A percentile compares a stretch with the other conserved stretches of the same genome.
Evolutionary conservation across 306 rosid genomes (phyloP).

Genomic region (Abrus precatorius): DNA sequence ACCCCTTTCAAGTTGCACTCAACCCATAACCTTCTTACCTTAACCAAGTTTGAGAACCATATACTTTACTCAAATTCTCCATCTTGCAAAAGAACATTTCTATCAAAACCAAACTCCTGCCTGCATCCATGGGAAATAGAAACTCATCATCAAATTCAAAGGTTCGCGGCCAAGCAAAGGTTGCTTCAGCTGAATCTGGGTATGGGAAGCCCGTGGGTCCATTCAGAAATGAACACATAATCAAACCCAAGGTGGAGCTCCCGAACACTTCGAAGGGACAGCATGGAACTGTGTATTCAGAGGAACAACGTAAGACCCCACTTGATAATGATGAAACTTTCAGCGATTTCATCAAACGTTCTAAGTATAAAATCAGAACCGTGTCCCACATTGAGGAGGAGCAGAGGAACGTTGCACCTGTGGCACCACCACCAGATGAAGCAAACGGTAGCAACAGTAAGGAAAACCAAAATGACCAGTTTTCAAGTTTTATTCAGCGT

Average conservation of each 20-base stretch:
- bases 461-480: constrained; percentile 48
- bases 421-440: background rate
- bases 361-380: constrained; percentile 44
- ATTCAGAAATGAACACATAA: constrained; percentile 8
- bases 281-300: constrained; percentile 3
- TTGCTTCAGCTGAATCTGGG: constrained; percentile 12
- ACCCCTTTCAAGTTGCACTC: constrained; percentile 5
- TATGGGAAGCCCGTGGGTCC: background rate
- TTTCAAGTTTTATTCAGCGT: constrained; percentile 58
- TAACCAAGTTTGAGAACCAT: constrained; percentile 2
- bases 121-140: constrained; percentile 27
- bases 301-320: background rate
- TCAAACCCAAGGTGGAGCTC: background rate
- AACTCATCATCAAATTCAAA: constrained; percentile 48
- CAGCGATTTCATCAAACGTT: constrained; percentile 50
- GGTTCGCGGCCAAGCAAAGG: constrained; percentile 10
- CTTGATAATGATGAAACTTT: constrained; percentile 51
- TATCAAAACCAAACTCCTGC: constrained; percentile 21
- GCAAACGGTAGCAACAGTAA: constrained; percentile 22
- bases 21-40: constrained; percentile 34
- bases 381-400: constrained; percentile 39
- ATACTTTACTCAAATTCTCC: constrained; percentile 13
- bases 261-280: background rate
- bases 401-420: constrained; percentile 16
- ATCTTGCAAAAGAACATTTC: background rate